phyloP scores from a whole-genome alignment of 2,329 filamentous ascomycete species.

The Ophiostoma novo-ulmi region DNA sequence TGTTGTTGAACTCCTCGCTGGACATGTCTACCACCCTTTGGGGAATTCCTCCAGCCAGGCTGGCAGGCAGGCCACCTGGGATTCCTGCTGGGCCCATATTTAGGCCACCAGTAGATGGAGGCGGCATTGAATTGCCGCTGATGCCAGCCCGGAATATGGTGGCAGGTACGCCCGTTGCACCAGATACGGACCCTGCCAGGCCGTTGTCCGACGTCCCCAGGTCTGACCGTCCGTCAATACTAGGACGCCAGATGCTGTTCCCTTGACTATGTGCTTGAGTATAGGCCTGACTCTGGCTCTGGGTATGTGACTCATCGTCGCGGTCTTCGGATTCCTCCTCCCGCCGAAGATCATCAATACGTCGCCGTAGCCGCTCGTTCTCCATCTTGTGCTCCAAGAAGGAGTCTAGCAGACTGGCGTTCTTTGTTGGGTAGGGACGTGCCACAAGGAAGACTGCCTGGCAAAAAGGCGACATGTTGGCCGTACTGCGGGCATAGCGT shows the following conservation, averaged over 20 bases:
- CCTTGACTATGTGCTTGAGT: slow-evolving; percentile 36
- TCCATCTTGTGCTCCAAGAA: slow-evolving; percentile 97
- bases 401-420: slow-evolving; percentile 77
- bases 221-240: slow-evolving; percentile 38
- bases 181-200: slow-evolving; percentile 19
- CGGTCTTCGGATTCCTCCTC: slow-evolving; percentile 79
- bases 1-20: neutral
- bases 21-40: neutral
- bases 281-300: slow-evolving; percentile 45
- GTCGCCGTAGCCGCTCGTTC: slow-evolving; percentile 78
- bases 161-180: neutral
- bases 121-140: slow-evolving; percentile 20
- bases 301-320: slow-evolving; percentile 57
- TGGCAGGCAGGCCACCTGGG: neutral
- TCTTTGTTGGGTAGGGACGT: slow-evolving; percentile 82
- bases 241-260: slow-evolving; percentile 21
- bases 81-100: neutral
- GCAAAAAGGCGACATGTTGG: slow-evolving; percentile 65
- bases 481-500: slow-evolving; percentile 56
- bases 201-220: slow-evolving; percentile 45
- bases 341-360: slow-evolving; percentile 76
- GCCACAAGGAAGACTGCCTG: slow-evolving; percentile 92
- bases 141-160: slow-evolving; percentile 23
- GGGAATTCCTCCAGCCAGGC: neutral
- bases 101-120: slow-evolving; percentile 5